Evolutionary conservation across 31 red algal species (phyloP), one percentile per base, ranked within the genome.

Genomic region (Asparagopsis taxiformis): DNA sequence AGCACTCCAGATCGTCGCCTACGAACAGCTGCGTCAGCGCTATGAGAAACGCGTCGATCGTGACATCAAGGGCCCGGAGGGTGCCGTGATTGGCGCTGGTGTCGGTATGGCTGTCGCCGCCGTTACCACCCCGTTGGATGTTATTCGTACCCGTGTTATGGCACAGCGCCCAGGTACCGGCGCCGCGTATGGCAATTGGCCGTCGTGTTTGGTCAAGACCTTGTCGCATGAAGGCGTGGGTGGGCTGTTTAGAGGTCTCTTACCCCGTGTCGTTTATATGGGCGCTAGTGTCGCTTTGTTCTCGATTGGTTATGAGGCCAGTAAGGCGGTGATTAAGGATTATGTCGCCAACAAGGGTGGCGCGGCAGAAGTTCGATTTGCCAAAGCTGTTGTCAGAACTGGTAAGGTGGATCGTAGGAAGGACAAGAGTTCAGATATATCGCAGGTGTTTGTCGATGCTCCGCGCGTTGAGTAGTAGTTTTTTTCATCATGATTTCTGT

Each of bases 121-220:
- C 30, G 63, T 79, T 1, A 97, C 94, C 0, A 93, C 72, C 0
- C 94, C 94, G 34, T 46, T 97, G 46, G 94, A 97, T 67, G 89
- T 93, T 34, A 59, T 93, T 1, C 65, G 78, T 36, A 89, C 94
- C 31, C 37, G 94, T n/a, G 67, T 97, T 32, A 84, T 90, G 79
- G 68, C 89, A 22, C 89, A 97, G 69, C 72, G 65, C 15, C 43
- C 65, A 0, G 68, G 70, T 28, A 19, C 39, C 9, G 89, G 36
- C 10, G 82, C 52, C 25, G 35, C 61, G 0, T 97, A 93, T 57
- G 30, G 52, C 11, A 61, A 62, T 13, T 65, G 80, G 58, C 1
- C 69, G 32, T 38, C 74, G 21, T 90, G 85, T 34, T 33, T 64
- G 13, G 25, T 24, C 23, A 32, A 56, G 50, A 71, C 59, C 16